These are phyloP conservation scores for Populus trichocarpa DNA, from an alignment of 441 rosid genomes.

Conservation along the genomic window DNA sequence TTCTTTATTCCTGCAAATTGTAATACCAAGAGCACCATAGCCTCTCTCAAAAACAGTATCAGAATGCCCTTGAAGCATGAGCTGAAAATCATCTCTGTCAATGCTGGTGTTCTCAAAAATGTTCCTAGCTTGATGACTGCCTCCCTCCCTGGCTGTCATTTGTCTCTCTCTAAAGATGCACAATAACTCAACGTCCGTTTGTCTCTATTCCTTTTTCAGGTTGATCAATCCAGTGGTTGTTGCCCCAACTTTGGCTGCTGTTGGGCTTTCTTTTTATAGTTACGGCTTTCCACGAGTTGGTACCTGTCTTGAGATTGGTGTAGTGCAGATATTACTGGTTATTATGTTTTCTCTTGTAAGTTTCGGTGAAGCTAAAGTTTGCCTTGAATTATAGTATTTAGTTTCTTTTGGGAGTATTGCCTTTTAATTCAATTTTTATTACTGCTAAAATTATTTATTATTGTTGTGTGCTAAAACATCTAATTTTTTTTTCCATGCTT, in stretches of 20 bases:
- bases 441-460: slow-evolving; percentile 1
- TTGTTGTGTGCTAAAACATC: slow-evolving; percentile 17
- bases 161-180: neutral
- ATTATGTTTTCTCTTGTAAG: slow-evolving; percentile 92
- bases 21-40: neutral
- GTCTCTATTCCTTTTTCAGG: slow-evolving; percentile 41
- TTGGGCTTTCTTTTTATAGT: slow-evolving; percentile 92
- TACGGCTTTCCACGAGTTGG: slow-evolving; percentile 94
- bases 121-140: neutral
- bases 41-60: neutral
- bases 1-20: neutral
- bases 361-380: slow-evolving; percentile 6
- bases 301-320: slow-evolving; percentile 86
- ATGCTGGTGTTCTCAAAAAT: neutral
- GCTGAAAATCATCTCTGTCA: neutral
- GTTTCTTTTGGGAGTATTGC: neutral
- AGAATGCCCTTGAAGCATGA: neutral
- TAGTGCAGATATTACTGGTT: slow-evolving; percentile 75
- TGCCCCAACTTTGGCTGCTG: slow-evolving; percentile 97
- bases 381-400: neutral
- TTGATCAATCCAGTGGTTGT: slow-evolving; percentile 94
- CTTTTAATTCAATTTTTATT: neutral
- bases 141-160: neutral
- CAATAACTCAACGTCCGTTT: neutral
- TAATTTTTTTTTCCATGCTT: slow-evolving; percentile 12